Base-by-base conservation (phyloP, 352 stramenopile species). In the Thalassiosira mediterranea region DNA sequence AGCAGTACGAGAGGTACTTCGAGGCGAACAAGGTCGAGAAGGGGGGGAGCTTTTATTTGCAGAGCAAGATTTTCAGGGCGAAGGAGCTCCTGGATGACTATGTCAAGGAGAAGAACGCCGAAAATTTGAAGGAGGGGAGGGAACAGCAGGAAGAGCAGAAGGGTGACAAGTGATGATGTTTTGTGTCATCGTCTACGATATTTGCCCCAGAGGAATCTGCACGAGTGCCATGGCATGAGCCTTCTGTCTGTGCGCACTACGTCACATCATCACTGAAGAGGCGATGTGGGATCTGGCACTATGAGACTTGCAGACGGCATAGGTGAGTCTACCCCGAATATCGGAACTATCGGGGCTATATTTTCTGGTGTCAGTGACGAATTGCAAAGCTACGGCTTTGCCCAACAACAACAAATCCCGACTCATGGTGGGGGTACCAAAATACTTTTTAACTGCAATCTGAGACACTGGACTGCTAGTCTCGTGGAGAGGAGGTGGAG, bases 1-100 rank as follows among this genome's bases (percentile, higher is more conserved):
- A 85, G 83, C 88, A 91, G 86, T 95, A 91, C 72, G 83, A 95
- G 28, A 79, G 81, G 79, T 95, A 94, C 54, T 95, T 95, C 82
- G 85, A 67, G 4, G 86, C 89, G 11, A 95, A 95, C 73, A 85
- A 86, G 59, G 80, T 92, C 17, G 81, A 86, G 31, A 94, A 93
- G 26, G 89, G 89, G 28, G 91, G 91, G 34, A 90, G 76, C 57
- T 95, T 95, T 80, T 95, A 95, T 81, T 74, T 95, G 51, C 91
- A 95, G 76, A 92, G 82, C 46, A 95, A 95, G 74, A 72, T 95
- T 28, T 91, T 88, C 73, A 78, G 91, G 38, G 89, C 91, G 4
- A 92, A 95, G 68, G 89, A 95, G 72, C 67, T 94, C 44, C 70
- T 94, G 56, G 77, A 90, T 29, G 84, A 94, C 58, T 90, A 91